Evolutionary conservation across 2,329 filamentous ascomycete genomes (phyloP).

Genomic region (Colletotrichum viniferum): DNA sequence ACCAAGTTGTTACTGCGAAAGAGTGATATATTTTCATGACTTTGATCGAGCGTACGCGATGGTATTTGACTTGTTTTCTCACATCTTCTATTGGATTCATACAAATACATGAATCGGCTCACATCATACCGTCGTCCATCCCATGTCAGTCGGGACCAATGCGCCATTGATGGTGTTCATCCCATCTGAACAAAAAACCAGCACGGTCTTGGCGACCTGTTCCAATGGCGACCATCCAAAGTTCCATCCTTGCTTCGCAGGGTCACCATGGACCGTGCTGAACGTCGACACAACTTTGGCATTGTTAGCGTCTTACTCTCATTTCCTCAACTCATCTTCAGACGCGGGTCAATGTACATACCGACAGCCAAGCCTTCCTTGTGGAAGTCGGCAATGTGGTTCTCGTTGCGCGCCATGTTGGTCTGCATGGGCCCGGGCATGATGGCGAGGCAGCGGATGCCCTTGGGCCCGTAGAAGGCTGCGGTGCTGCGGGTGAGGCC

Average conservation of each 20-base stretch:
- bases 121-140: not conserved
- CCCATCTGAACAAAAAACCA: not conserved
- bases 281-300: not conserved
- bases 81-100: too few species aligned
- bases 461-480: constrained; percentile 56
- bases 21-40: too few species aligned
- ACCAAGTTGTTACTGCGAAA: not conserved
- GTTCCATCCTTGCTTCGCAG: not conserved
- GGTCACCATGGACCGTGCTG: not conserved
- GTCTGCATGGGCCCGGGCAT: constrained; percentile 61
- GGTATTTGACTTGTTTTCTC: too few species aligned
- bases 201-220: constrained; percentile 8
- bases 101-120: not conserved
- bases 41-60: too few species aligned
- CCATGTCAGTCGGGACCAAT: constrained; percentile 6
- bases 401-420: constrained; percentile 44
- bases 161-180: constrained; percentile 16
- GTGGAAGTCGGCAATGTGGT: not conserved
- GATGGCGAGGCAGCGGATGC: constrained; percentile 40
- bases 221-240: constrained; percentile 6
- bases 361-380: not conserved
- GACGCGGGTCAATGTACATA: not conserved
- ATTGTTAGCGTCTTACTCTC: rapidly evolving
- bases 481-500: constrained; percentile 63
- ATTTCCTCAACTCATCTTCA: rapidly evolving